Evolutionary conservation across 352 stramenopile genomes (phyloP), one percentile per base, ranked within the genome.

Genomic region (Globisporangium heterothallicum): DNA sequence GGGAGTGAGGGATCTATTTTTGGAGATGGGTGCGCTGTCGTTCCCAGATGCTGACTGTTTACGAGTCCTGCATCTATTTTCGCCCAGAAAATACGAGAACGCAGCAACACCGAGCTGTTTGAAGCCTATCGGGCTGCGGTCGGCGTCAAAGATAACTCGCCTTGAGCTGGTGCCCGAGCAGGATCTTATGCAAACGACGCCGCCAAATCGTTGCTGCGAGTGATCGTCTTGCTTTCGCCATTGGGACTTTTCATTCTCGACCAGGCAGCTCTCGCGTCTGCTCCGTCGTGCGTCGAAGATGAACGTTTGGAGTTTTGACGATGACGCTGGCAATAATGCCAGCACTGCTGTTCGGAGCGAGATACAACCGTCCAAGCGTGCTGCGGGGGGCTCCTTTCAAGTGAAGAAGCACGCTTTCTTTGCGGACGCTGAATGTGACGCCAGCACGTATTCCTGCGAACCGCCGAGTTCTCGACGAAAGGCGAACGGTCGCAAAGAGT

Each of bases 381-480:
- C 44, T 14, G 19, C 13, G 2, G 27, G 26, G 6, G 22, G 30
- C 16, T 53, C 53, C 26, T 59, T 59, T 22, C 44, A 45, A 26
- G 46, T 45, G 29, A 45, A 60, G 21, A 68, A 65, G 34, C 57
- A 58, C 24, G 68, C 50, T 7, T 73, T 73, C 49, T 77, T 77
- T 18, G 41, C 25, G 1, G 66, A 50, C 5, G 30, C 25, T 2
- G 66, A 47, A 4, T 45, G 64, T 4, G 44, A 53, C 27, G 41
- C 54, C 19, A 14, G 2, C 3, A 34, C 29, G 24, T 22, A 27
- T 18, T 19, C 1, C 0, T 40, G 9, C 16, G 36, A 40, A 6
- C 14, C 26, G 13, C 14, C 32, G 2, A 43, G 38, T 8, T 64
- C 50, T 40, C 65, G 65, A 1, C 62, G 58, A 18, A 61, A 66